Base-by-base conservation (phyloP, 371 early-diverging fungal genomes). In the Mortierella sp. region DNA sequence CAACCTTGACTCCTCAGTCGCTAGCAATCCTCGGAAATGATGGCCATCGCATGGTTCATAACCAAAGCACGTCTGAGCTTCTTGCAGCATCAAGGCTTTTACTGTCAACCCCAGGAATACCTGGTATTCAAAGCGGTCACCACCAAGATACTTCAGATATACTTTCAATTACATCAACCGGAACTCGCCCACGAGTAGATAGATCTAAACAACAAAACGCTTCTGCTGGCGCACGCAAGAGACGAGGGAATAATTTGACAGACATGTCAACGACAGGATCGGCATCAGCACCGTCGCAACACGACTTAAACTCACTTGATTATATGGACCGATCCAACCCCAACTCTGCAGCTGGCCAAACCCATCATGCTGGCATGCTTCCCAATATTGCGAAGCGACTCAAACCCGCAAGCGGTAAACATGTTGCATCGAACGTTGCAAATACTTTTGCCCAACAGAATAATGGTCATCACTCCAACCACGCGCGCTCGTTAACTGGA, bases 41-140 rank as follows among this genome's bases (percentile, higher is more conserved):
- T 40, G 9, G 17, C 6, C 47, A 55, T 23, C 31, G 23, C 19
- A 60, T 57, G 45, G 45, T 26, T 8, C 63, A 70, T 13, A 26
- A 26, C 22, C 66, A 64, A 26, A 51, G 68, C 28, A 42, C 68
- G 8, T 63, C 73, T 0, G 68, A 74, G 17, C 49, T 74, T 10
- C 64, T 74, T 58, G 68, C 68, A 6, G 63, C 61, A 12, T 53
- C 72, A 6, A 40, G 66, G 28, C 54, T 72, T 4, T 35, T 72
- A 57, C n/a, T 72, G 12, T 35, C 72, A 32, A 60, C 60, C 19
- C 29, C 66, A 9, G 61, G 55, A 4, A 45, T 66, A 35, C 32
- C 61, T 22, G 55, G 58, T 5, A 35, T n/a, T 13, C 47, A 64
- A 23, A 28, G 47, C 28, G 61, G 58, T 26, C 28, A 35, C 26